phyloP scores from a whole-genome alignment of 2,329 filamentous ascomycete species.

The Aspergillus clavatus region DNA sequence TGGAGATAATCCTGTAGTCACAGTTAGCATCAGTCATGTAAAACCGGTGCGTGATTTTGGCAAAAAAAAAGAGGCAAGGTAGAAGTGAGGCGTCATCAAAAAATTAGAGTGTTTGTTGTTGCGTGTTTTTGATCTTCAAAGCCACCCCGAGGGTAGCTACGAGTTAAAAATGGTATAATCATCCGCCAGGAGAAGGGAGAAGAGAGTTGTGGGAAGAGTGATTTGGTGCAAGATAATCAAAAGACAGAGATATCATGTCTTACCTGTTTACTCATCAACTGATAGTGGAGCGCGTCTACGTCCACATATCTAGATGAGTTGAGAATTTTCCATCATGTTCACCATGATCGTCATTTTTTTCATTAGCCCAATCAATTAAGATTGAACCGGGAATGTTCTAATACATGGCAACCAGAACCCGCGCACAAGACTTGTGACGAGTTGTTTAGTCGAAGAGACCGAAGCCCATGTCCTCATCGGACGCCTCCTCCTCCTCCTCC shows the following conservation, averaged over 20 bases:
- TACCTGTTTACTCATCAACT: conserved; percentile 15
- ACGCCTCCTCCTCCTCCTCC: conserved; percentile 62
- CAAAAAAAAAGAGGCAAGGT: conserved; percentile 1
- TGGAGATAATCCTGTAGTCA: not conserved
- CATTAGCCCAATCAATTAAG: conserved; percentile 30
- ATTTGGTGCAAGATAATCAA: not conserved
- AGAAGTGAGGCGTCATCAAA: conserved; percentile 54
- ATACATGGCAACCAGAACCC: conserved; percentile 35
- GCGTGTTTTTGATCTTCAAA: conserved; percentile 55
- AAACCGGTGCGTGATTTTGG: not conserved
- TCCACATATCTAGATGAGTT: conserved; percentile 26
- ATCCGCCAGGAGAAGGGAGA: conserved; percentile 36
- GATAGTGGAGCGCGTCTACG: conserved; percentile 34
- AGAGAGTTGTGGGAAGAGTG: conserved; percentile 2
- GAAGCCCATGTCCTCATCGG: conserved; percentile 63
- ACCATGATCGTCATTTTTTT: conserved; percentile 30
- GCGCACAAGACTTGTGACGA: conserved; percentile 17
- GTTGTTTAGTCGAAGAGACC: conserved; percentile 71
- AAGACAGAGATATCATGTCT: conserved; percentile 22
- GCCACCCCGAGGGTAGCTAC: conserved; percentile 41
- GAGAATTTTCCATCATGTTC: conserved; percentile 13
- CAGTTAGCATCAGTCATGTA: not conserved
- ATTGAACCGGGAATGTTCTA: conserved; percentile 32
- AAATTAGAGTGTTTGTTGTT: conserved; percentile 69
- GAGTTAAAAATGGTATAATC: conserved; percentile 66